phyloP scores from a whole-genome alignment of 352 stramenopile species.

The Phytophthora aleatoria region DNA sequence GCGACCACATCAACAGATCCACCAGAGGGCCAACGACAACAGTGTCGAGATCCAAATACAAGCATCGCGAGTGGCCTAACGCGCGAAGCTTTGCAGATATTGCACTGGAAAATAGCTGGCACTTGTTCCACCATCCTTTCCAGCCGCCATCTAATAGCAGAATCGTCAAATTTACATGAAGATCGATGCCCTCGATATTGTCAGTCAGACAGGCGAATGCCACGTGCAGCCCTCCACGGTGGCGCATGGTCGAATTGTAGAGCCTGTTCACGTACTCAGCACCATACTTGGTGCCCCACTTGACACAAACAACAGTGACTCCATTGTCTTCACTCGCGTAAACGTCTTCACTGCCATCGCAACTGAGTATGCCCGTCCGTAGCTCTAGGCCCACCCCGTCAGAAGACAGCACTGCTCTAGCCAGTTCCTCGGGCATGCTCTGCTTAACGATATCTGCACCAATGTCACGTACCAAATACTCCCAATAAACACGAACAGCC shows the following conservation, averaged over 20 bases:
- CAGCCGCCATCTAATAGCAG: slow-evolving; percentile 38
- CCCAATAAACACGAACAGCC: slow-evolving; percentile 53
- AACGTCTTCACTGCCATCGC: background rate
- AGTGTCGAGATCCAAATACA: slow-evolving; percentile 83
- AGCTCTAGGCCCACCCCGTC: background rate
- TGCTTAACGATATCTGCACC: slow-evolving; percentile 13
- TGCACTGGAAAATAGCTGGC: slow-evolving; percentile 57
- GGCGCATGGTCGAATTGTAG: slow-evolving; percentile 41
- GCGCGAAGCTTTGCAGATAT: slow-evolving; percentile 32
- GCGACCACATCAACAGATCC: slow-evolving; percentile 32
- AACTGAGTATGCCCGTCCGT: background rate
- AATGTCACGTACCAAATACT: slow-evolving; percentile 88
- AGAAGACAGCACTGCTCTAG: slow-evolving; percentile 56
- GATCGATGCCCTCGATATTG: slow-evolving; percentile 44
- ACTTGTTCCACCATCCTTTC: slow-evolving; percentile 87
- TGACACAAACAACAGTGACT: slow-evolving; percentile 78
- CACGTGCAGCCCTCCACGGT: slow-evolving; percentile 29
- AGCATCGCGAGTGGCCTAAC: slow-evolving; percentile 25
- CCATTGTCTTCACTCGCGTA: slow-evolving; percentile 1
- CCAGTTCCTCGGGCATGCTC: slow-evolving; percentile 4
- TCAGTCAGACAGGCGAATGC: slow-evolving; percentile 80
- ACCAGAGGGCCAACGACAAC: slow-evolving; percentile 58
- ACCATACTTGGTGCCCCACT: slow-evolving; percentile 86
- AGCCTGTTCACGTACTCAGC: slow-evolving; percentile 87
- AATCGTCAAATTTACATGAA: slow-evolving; percentile 31